Base-by-base conservation (phyloP, 1,284 basidiomycete genomes). In the Thelephora terrestris region DNA sequence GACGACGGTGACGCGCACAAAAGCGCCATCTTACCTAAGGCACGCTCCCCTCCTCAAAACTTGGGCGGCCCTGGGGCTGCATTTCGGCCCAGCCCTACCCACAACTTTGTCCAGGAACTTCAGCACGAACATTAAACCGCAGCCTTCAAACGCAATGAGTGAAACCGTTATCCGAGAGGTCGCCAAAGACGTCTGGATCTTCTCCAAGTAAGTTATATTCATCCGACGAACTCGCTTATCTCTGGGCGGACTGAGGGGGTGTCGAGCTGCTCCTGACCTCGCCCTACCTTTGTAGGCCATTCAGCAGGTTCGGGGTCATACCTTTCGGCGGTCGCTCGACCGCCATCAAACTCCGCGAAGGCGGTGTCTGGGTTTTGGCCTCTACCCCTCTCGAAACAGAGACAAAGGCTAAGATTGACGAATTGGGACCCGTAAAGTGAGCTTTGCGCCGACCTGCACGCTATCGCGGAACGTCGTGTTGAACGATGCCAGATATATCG, bases 261-360 rank as follows among this genome's bases (percentile, higher is more conserved):
- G 24, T 29, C 20, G n/a, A n/a, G n/a, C n/a, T n/a, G n/a, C n/a
- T n/a, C n/a, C n/a, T n/a, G n/a, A 20, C 7, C 35, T 43, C 42
- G 35, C 12, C 38, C 10, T 20, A 9, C 10, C 20, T 21, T 48
- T 39, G 14, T 53, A 85, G 81, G 35, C 83, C 85, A 0, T 88
- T 88, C 56, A 58, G 77, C 14, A 76, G 85, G n/a, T 77, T 74
- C 50, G 78, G 81, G 9, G 32, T 86, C 9, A 55, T 90, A 29
- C 86, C 85, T 3, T 67, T 91, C 23, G 91, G 91, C 1, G 88
- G 89, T 20, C 71, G 91, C 40, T 85, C 86, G 1, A 95, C 89
- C 0, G 92, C 91, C 1, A 73, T 96, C 60, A 81, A 76, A 64
- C 69, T 96, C 49, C 67, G 67, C 43, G 73, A 76, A 48, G 81